phyloP scores from a whole-genome alignment of 371 early-diverging fungal genomes.

The Funneliformis caledonium region DNA sequence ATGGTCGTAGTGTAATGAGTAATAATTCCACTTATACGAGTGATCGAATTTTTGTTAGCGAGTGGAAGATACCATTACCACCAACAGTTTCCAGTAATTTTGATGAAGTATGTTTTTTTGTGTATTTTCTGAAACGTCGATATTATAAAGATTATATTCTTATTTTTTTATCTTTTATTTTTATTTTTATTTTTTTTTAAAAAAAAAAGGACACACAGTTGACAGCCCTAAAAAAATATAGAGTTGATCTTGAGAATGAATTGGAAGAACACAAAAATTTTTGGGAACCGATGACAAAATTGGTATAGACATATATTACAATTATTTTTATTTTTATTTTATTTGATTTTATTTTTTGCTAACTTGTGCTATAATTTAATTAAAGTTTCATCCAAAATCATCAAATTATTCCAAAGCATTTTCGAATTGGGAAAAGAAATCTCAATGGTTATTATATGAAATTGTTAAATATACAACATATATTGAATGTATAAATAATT shows the following conservation, averaged over 20 bases:
- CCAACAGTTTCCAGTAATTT: conserved; percentile 40
- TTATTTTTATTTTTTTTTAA: neutral
- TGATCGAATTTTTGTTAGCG: conserved; percentile 37
- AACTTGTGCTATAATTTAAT: neutral
- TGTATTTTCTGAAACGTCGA: neutral
- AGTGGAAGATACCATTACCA: conserved; percentile 39
- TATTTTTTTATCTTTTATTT: neutral
- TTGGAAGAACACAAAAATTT: conserved; percentile 58
- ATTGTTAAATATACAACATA: conserved; percentile 90
- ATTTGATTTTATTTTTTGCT: conserved; percentile 3
- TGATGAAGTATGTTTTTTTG: conserved; percentile 39
- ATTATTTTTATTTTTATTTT: too few species aligned
- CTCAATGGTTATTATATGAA: conserved; percentile 83
- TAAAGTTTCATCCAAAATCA: conserved; percentile 61
- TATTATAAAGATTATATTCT: neutral
- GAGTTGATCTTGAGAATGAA: conserved; percentile 50
- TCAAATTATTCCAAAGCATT: conserved; percentile 69
- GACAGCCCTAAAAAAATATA: conserved; percentile 51
- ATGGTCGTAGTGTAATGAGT: conserved; percentile 41
- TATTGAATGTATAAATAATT: conserved; percentile 71
- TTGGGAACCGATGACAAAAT: conserved; percentile 51
- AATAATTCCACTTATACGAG: conserved; percentile 41
- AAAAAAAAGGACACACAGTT: conserved; percentile 46
- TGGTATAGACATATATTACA: conserved; percentile 46
- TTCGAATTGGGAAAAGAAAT: conserved; percentile 87